Evolutionary conservation across 176 grass and related monocot species (phyloP), one percentile per base, ranked within the genome.

Genomic region (Alloteropsis semialata): DNA sequence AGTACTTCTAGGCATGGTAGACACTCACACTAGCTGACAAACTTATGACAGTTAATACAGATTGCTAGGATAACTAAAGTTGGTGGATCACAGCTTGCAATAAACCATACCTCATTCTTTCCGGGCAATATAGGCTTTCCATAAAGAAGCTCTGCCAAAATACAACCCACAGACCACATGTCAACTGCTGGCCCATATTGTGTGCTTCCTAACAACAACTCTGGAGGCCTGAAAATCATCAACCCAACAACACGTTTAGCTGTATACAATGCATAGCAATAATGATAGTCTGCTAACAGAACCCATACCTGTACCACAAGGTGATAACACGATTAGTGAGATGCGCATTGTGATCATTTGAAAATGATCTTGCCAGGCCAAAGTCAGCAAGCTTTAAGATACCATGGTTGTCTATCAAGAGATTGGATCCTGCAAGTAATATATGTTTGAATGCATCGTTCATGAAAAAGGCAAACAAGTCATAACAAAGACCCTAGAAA

Each of bases 161-260:
- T 94, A 75, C 95, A 98, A 93, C 95, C 95, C 42, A 97, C 95
- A 33, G 95, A 98, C 95, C 95, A 98, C 92, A 98, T 98, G 79
- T 98, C 95, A 77, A 98, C 92, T 42, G 90, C 86, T 50, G 95
- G 90, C 72, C 95, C 92, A 71, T 98, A 98, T 67, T 88, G 88
- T 58, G 90, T 93, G 81, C 90, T 90, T 86, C 95, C 95, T 36
- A 98, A 78, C 41, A 98, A 79, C 60, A 94, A 73, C 66, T 98
- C 92, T 86, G 95, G 95, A 69, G 95, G 95, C 77, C 95, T 98
- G 87, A 76, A 85, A 81, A 48, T 74, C 61, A 82, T 89, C 37
- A 85, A 27, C 29, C 37, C 56, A 75, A 87, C 53, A 34, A 32
- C 65, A 86, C 10, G 34, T 30, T 87, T 8, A 69, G 27, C 67